phyloP scores from a whole-genome alignment of 2,329 filamentous ascomycete species.

The Hypoxylon sp. region DNA sequence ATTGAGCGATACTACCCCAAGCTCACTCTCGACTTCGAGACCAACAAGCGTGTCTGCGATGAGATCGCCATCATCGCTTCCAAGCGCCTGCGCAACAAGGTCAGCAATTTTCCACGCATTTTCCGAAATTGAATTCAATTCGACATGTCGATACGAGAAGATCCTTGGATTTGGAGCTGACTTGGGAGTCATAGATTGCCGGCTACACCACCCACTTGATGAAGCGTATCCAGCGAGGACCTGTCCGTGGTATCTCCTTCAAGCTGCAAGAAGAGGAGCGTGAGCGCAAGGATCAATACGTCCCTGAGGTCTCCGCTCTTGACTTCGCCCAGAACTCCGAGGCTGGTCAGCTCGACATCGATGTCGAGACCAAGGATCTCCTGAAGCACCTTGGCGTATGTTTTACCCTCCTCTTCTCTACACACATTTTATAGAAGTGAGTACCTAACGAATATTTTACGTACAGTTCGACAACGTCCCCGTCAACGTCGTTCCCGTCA shows the following conservation, averaged over 20 bases:
- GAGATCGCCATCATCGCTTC: conserved; percentile 99
- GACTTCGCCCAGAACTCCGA: conserved; percentile 97
- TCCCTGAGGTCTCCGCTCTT: conserved; percentile 97
- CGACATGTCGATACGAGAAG: too few relatives aligned
- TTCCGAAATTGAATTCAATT: conserved; percentile 14
- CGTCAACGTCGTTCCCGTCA: conserved; percentile 92
- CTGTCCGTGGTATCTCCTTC: conserved; percentile 99
- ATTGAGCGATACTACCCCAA: conserved; percentile 99
- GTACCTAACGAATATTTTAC: conserved; percentile 43
- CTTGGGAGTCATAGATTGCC: conserved; percentile 72
- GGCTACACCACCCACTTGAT: conserved; percentile 99
- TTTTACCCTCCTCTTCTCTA: conserved; percentile 47
- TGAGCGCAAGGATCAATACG: conserved; percentile 99
- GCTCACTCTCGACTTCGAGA: conserved; percentile 99
- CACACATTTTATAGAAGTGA: not conserved
- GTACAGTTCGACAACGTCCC: conserved; percentile 93
- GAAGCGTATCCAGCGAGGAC: conserved; percentile 99
- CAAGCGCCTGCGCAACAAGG: conserved; percentile 99
- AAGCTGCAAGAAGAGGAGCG: conserved; percentile 99
- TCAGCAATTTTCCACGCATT: conserved; percentile 51
- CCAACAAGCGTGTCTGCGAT: conserved; percentile 99
- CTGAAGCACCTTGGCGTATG: conserved; percentile 98
- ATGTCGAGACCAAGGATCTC: conserved; percentile 97
- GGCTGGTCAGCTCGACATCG: conserved; percentile 91
- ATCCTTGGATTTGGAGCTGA: conserved; percentile 17